A percentile compares a stretch with the other conserved stretches of the same genome.
Conservation (phyloP, 495 filamentous ascomycete genomes). For the Letharia lupina region DNA sequence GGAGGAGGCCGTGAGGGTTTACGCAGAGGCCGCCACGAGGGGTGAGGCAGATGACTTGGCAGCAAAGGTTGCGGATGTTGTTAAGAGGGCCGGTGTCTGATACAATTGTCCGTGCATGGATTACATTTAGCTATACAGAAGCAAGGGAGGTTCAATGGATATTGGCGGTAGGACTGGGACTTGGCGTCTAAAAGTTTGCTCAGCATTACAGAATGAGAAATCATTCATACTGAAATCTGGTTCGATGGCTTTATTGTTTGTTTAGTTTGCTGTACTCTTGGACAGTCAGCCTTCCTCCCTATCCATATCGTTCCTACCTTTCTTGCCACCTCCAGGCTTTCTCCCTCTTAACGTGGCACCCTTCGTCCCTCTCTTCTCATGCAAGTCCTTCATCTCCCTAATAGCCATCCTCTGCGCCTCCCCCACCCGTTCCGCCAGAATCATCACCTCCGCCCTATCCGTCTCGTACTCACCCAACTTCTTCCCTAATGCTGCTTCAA, state of each 20-base stretch:
- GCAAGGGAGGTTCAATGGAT: background rate
- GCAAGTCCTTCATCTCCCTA: constrained; percentile 71
- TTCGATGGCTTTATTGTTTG: background rate
- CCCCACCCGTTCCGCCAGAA: constrained; percentile 65
- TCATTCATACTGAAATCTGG: background rate
- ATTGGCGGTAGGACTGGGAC: background rate
- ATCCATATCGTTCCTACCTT: constrained; percentile 72
- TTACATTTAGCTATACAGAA: background rate
- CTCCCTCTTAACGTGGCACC: constrained; percentile 52
- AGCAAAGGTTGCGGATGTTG: constrained; percentile 67
- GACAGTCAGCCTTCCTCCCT: constrained; percentile 53
- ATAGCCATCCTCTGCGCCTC: constrained; percentile 80
- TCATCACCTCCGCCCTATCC: constrained; percentile 80
- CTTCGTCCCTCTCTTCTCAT: constrained; percentile 65
- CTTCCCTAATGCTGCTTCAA: constrained; percentile 73
- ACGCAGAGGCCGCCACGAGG: constrained; percentile 87
- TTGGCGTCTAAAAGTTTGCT: constrained; percentile 11
- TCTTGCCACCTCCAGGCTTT: constrained; percentile 40
- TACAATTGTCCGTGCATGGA: background rate
- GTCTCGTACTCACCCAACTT: constrained; percentile 59
- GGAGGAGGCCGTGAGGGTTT: constrained; percentile 92
- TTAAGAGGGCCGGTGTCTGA: constrained; percentile 32
- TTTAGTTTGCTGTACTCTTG: background rate
- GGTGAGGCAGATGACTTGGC: constrained; percentile 81
- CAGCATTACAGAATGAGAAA: background rate